Percentiles rank a stretch among this genome's conserved stretches.
Conservation (phyloP, 2,329 filamentous ascomycete genomes). For the Aureobasidium lini region DNA sequence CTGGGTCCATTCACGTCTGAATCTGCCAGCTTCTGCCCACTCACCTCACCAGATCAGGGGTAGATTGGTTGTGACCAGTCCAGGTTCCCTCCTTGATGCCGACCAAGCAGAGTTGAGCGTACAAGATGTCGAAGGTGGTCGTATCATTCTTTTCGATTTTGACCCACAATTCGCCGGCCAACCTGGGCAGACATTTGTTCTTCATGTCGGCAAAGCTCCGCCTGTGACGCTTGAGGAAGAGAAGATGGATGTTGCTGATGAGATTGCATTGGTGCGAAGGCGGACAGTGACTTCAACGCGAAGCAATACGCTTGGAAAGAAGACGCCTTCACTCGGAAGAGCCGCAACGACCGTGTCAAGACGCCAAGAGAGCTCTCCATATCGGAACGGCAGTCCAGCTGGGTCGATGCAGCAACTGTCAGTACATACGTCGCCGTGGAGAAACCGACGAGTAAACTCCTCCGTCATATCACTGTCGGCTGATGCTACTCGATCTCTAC, state of each 20-base stretch:
- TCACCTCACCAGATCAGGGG: slow-evolving; percentile 21
- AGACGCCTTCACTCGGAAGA: slow-evolving; percentile 26
- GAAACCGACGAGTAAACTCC: slow-evolving; percentile 1
- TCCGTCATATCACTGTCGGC: slow-evolving; percentile 14
- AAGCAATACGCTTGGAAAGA: slow-evolving; percentile 24
- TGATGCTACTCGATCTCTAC: slow-evolving; percentile 21
- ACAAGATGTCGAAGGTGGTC: slow-evolving; percentile 29
- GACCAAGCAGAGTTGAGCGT: slow-evolving; percentile 25
- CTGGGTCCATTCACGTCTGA: slow-evolving; percentile 28
- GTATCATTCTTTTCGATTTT: slow-evolving; percentile 30
- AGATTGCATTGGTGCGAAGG: slow-evolving; percentile 28
- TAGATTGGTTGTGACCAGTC: slow-evolving; percentile 29
- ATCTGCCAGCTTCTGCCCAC: slow-evolving; percentile 18
- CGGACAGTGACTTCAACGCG: slow-evolving; percentile 30
- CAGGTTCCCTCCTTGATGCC: slow-evolving; percentile 26
- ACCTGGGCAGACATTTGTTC: slow-evolving; percentile 29
- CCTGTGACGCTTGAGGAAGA: slow-evolving; percentile 28
- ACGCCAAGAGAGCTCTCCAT: neutral
- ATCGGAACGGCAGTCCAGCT: neutral
- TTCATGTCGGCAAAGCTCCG: slow-evolving; percentile 29
- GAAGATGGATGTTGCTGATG: slow-evolving; percentile 26
- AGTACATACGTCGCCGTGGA: slow-evolving; percentile 1
- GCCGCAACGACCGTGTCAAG: slow-evolving; percentile 27
- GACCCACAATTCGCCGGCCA: slow-evolving; percentile 29
- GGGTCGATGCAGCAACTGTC: neutral